Evolutionary conservation across 2,329 filamentous ascomycete genomes (phyloP).

Genomic region (Rosellinia necatrix): DNA sequence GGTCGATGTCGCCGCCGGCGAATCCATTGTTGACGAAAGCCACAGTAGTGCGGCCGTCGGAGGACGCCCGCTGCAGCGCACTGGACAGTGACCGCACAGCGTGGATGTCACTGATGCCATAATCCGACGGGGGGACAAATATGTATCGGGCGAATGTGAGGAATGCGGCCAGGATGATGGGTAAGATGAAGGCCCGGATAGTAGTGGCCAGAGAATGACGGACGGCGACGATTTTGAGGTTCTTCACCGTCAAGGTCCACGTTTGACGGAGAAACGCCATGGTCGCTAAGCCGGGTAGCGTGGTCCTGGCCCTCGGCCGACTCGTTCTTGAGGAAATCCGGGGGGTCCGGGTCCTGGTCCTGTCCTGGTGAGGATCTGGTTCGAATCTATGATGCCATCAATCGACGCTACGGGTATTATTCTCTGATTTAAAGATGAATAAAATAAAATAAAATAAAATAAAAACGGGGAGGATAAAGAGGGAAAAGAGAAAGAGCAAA

Average conservation of each 20-base stretch:
- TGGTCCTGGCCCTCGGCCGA: background rate
- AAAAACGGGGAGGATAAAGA: background rate
- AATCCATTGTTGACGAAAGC: conserved; percentile 79
- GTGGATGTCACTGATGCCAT: conserved; percentile 68
- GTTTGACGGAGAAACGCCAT: conserved; percentile 63
- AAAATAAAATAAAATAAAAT: background rate
- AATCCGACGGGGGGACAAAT: conserved; percentile 77
- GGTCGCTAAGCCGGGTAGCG: conserved; percentile 16
- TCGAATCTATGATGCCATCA: conserved; percentile 21
- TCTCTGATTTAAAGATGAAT: background rate
- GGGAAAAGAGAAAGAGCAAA: background rate
- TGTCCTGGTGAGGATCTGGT: conserved; percentile 3
- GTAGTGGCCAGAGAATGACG: conserved; percentile 58
- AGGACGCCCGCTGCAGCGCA: conserved; percentile 62
- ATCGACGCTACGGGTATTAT: conserved; percentile 1
- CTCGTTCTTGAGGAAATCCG: conserved; percentile 14
- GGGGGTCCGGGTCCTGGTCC: conserved; percentile 18
- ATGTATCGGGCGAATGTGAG: conserved; percentile 78
- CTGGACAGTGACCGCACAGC: conserved; percentile 67
- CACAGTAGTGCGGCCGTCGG: conserved; percentile 66
- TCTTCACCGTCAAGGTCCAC: conserved; percentile 66
- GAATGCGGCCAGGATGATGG: conserved; percentile 62
- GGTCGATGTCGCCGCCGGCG: conserved; percentile 70
- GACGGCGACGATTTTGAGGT: conserved; percentile 61
- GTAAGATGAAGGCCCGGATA: conserved; percentile 63